Percentiles rank a stretch among this genome's conserved stretches.
Evolutionary conservation across 75 land plant species (phyloP).

Genomic region (Ceratopteris richardii): DNA sequence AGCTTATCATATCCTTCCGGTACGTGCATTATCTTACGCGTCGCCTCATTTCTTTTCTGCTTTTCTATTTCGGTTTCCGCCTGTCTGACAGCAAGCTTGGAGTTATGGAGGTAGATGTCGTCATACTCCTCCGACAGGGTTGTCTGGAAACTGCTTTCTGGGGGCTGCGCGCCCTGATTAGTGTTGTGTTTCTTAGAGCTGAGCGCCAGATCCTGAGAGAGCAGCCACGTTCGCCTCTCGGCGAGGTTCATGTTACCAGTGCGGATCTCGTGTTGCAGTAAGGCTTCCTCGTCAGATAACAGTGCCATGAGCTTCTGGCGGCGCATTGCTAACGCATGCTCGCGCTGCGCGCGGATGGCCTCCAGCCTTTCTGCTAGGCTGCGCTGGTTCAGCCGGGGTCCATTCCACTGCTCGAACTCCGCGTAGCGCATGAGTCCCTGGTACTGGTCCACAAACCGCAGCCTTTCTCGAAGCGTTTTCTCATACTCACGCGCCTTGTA

Average conservation of each 20-base stretch:
- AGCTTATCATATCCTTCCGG: conserved; percentile 13
- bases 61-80: conserved; percentile 27
- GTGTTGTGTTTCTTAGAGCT: neutral
- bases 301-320: conserved; percentile 8
- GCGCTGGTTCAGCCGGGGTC: conserved; percentile 8
- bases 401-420: conserved; percentile 15
- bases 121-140: conserved; percentile 19
- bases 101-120: conserved; percentile 23
- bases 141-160: conserved; percentile 13
- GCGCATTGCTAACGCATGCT: conserved; percentile 3
- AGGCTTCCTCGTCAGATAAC: conserved; percentile 19
- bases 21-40: neutral
- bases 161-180: neutral
- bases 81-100: conserved; percentile 21
- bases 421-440: conserved; percentile 23
- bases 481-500: conserved; percentile 32
- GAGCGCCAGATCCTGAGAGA: conserved; percentile 14
- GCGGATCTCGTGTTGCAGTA: conserved; percentile 17
- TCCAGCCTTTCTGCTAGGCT: conserved; percentile 10
- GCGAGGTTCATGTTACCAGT: conserved; percentile 27
- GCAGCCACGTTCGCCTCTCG: conserved; percentile 29
- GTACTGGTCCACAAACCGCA: conserved; percentile 13
- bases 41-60: conserved; percentile 10
- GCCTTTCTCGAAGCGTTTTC: conserved; percentile 14
- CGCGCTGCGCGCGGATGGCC: conserved; percentile 14